phyloP scores from a whole-genome alignment of 306 rosid species.

The Benincasa hispida region DNA sequence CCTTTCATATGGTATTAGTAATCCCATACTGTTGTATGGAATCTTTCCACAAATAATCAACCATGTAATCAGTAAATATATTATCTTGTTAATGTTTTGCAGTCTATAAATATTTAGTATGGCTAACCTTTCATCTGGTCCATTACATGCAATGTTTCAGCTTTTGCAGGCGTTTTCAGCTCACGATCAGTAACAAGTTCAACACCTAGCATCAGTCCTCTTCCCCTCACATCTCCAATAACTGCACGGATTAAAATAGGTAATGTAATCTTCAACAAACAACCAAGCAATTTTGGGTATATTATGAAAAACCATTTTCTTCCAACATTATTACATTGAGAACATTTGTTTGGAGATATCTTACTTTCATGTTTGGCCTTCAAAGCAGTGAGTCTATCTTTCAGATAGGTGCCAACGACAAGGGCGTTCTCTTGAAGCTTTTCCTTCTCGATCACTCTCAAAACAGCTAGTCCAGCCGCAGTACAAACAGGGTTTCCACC shows the following conservation, averaged over 20 bases:
- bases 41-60: too few species aligned
- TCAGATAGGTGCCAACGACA: constrained; percentile 59
- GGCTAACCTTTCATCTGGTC: constrained; percentile 69
- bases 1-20: constrained; percentile 88
- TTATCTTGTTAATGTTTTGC: too few species aligned
- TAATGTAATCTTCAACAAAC: neutral
- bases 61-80: neutral
- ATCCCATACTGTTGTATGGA: too few species aligned
- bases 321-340: neutral
- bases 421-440: constrained; percentile 77
- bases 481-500: constrained; percentile 93
- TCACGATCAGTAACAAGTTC: constrained; percentile 73
- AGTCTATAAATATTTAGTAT: too few species aligned
- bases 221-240: constrained; percentile 85
- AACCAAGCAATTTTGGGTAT: neutral
- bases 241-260: constrained; percentile 21
- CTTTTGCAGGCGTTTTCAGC: constrained; percentile 76
- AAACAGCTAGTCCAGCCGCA: constrained; percentile 85
- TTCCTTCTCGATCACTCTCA: constrained; percentile 77
- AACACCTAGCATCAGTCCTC: constrained; percentile 80
- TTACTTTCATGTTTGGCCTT: constrained; percentile 72
- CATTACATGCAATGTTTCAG: constrained; percentile 56
- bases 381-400: constrained; percentile 47
- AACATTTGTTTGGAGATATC: neutral
- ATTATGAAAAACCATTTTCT: neutral